Percentiles rank a stretch among this genome's conserved stretches.
Conservation (phyloP, 1,284 basidiomycete genomes). For the Moesziomyces aphidis region DNA sequence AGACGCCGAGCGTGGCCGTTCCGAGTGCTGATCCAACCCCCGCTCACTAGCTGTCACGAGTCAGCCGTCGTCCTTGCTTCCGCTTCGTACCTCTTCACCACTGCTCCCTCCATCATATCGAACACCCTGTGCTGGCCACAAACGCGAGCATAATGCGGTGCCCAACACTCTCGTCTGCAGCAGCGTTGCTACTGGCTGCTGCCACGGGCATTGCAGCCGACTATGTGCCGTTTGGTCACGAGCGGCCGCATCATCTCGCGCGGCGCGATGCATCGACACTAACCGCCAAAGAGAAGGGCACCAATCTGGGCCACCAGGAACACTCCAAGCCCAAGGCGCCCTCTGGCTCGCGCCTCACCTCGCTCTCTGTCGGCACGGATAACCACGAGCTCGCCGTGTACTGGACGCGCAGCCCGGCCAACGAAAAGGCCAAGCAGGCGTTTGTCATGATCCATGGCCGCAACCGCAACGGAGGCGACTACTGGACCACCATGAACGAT, state of each 20-base stretch:
- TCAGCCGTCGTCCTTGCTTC: too few relatives aligned
- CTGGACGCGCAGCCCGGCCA: slow-evolving; percentile 41
- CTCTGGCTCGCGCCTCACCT: slow-evolving; percentile 42
- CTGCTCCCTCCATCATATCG: too few relatives aligned
- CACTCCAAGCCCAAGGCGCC: slow-evolving; percentile 47
- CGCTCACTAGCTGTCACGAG: too few relatives aligned
- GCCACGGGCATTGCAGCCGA: slow-evolving; percentile 4
- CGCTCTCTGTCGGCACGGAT: slow-evolving; percentile 36
- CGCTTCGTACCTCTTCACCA: too few relatives aligned
- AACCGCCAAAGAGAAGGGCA: slow-evolving; percentile 20
- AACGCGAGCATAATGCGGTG: background rate
- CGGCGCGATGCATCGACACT: slow-evolving; percentile 48
- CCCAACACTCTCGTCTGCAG: slow-evolving; percentile 1
- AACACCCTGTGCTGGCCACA: too few relatives aligned
- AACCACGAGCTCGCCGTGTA: slow-evolving; percentile 48
- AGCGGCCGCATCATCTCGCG: background rate
- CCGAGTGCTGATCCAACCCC: too few relatives aligned
- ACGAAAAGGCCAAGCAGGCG: slow-evolving; percentile 49
- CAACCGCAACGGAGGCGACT: slow-evolving; percentile 53
- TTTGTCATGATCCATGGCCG: slow-evolving; percentile 66
- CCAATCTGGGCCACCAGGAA: slow-evolving; percentile 33
- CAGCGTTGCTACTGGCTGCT: slow-evolving; percentile 8
- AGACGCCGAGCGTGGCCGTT: too few relatives aligned
- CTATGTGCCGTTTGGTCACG: slow-evolving; percentile 18
- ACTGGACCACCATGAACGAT: slow-evolving; percentile 59